These are phyloP conservation scores for Trichophyton benhamiae DNA, from an alignment of 2,329 filamentous ascomycete genomes.

Conservation along the genomic window DNA sequence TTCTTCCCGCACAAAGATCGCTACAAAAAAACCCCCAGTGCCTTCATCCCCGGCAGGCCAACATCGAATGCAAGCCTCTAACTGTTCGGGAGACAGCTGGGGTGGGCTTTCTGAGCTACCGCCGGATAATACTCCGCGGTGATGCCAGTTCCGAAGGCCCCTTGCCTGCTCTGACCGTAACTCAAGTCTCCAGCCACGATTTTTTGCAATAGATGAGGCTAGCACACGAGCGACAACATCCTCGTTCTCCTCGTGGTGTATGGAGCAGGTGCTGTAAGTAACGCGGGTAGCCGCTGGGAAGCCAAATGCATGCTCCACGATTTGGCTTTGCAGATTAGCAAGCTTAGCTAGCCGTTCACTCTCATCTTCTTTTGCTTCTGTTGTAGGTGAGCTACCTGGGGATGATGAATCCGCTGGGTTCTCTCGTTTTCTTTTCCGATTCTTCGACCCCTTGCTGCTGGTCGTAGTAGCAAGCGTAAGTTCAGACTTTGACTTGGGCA, in stretches of 20 bases:
- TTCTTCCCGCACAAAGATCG: conserved; percentile 59
- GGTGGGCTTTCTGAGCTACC: conserved; percentile 12
- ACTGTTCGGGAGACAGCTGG: conserved; percentile 33
- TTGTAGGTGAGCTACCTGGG: conserved; percentile 5
- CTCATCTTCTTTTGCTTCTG: conserved; percentile 25
- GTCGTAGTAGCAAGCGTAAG: conserved; percentile 4
- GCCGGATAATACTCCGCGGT: conserved; percentile 41
- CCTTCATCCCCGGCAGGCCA: conserved; percentile 69
- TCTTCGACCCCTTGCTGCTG: conserved; percentile 25
- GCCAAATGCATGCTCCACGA: conserved; percentile 70
- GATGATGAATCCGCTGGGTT: conserved; percentile 21
- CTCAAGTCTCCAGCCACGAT: conserved; percentile 66
- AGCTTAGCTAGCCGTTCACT: conserved; percentile 57
- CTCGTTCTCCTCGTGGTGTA: conserved; percentile 83
- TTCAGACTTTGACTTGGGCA: conserved; percentile 34
- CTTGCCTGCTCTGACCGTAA: conserved; percentile 57
- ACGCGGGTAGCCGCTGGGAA: conserved; percentile 66
- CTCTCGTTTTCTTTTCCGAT: conserved; percentile 30
- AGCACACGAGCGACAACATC: conserved; percentile 64
- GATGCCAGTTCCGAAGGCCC: conserved; percentile 64
- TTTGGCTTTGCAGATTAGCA: conserved; percentile 65
- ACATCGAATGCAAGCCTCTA: conserved; percentile 67
- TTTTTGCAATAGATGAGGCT: conserved; percentile 50
- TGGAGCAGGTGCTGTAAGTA: conserved; percentile 87
- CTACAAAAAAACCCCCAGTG: conserved; percentile 92